These are phyloP conservation scores for Arachis hypogaea DNA, from an alignment of 306 rosid species.

Conservation along the genomic window DNA sequence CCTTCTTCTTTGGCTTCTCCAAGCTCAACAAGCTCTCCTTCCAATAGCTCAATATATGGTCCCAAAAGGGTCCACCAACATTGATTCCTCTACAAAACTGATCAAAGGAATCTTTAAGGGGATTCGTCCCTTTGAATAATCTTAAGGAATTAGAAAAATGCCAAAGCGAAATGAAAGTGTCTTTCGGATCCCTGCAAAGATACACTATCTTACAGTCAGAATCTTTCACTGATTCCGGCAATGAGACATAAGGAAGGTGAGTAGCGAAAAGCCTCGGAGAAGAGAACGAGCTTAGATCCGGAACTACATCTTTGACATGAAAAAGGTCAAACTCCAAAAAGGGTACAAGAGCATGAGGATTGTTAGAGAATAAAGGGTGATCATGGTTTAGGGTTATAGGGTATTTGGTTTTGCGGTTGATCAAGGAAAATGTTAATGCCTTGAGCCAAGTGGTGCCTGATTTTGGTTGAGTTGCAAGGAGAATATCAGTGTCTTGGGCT, in stretches of 20 bases:
- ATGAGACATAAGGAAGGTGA: background rate
- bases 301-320: background rate
- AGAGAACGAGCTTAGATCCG: background rate
- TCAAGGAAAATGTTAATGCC: conserved; percentile 40
- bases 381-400: background rate
- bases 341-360: background rate
- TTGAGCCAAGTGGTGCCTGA: conserved; percentile 53
- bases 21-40: background rate
- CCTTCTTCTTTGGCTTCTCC: background rate
- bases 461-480: conserved; percentile 35
- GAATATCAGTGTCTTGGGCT: conserved; percentile 31
- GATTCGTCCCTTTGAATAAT: background rate
- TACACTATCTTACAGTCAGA: background rate
- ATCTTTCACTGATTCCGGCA: background rate
- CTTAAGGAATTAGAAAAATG: background rate
- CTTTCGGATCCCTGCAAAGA: background rate
- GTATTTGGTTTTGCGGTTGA: conserved; percentile 22
- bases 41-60: background rate
- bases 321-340: background rate
- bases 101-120: background rate
- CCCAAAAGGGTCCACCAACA: background rate
- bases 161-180: background rate
- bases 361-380: background rate
- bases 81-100: background rate
- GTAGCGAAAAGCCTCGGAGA: background rate